These are phyloP conservation scores for Pichia gijzeniarum DNA, from an alignment of 805 yeast species.

Conservation along the genomic window DNA sequence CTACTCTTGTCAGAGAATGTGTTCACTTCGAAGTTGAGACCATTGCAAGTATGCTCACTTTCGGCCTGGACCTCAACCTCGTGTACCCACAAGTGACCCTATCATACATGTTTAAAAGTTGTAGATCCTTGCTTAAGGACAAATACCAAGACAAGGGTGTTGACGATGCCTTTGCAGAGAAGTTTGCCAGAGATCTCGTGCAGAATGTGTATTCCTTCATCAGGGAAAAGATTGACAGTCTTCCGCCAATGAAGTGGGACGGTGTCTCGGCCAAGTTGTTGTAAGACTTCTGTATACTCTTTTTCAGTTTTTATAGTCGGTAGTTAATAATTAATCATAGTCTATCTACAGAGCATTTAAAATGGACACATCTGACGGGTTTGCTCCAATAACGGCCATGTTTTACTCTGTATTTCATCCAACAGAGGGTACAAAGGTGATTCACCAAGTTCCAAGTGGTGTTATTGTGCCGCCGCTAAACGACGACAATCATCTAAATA, in stretches of 20 bases:
- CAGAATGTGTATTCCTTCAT: slow-evolving; percentile 7
- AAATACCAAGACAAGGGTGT: slow-evolving; percentile 1
- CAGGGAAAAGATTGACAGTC: slow-evolving; percentile 4
- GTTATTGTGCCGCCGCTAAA: slow-evolving; percentile 40
- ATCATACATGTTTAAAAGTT: slow-evolving; percentile 10
- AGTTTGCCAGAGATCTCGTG: slow-evolving; percentile 9
- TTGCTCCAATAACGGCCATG: slow-evolving; percentile 81
- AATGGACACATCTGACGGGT: slow-evolving; percentile 43
- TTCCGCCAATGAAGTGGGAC: slow-evolving; percentile 11
- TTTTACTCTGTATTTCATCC: slow-evolving; percentile 94
- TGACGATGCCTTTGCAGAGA: slow-evolving; percentile 8
- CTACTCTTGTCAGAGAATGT: slow-evolving; percentile 13
- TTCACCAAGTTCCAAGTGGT: slow-evolving; percentile 84
- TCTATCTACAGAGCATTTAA: not conserved
- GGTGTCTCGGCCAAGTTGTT: slow-evolving; percentile 8
- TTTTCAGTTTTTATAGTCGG: not conserved
- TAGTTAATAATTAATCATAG: not conserved
- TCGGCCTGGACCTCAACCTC: slow-evolving; percentile 11
- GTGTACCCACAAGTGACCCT: slow-evolving; percentile 10
- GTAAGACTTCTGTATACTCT: not conserved
- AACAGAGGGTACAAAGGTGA: slow-evolving; percentile 88
- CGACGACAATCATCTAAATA: slow-evolving; percentile 17
- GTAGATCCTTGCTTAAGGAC: slow-evolving; percentile 7
- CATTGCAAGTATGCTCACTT: slow-evolving; percentile 12
- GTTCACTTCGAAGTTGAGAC: slow-evolving; percentile 18